Conservation (phyloP, 345 rosid species). For the Lumnitzera racemosa region DNA sequence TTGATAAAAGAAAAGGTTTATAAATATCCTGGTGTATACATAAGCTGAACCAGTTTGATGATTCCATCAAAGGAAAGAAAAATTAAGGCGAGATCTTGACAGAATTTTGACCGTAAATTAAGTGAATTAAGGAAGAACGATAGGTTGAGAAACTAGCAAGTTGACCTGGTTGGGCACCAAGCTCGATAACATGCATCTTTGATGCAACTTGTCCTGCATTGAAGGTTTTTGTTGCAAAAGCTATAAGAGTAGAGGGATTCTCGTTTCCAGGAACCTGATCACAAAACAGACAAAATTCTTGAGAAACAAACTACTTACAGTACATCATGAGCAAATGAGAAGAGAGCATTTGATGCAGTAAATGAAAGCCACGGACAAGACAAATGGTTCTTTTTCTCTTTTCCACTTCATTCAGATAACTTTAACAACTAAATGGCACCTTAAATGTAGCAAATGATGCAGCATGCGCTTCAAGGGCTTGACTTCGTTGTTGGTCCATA, state of each 20-base stretch:
- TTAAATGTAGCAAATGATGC: conserved; percentile 91
- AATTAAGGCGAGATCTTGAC: no score
- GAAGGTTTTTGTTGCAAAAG: conserved; percentile 81
- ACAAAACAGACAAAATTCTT: conserved; percentile 1
- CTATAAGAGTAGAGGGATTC: conserved; percentile 81
- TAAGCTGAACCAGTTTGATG: no score
- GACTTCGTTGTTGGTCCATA: conserved; percentile 95
- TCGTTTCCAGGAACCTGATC: conserved; percentile 93
- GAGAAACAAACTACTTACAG: conserved; percentile 46
- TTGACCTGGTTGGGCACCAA: conserved; percentile 94
- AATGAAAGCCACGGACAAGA: conserved; percentile 13
- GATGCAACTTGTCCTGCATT: conserved; percentile 92
- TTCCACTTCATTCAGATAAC: conserved; percentile 42
- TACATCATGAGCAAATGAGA: neutral
- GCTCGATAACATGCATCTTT: conserved; percentile 92
- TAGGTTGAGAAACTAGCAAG: conserved; percentile 36
- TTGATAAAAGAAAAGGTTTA: no score
- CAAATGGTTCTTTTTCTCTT: conserved; percentile 89
- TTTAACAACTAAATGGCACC: conserved; percentile 21
- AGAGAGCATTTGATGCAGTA: neutral
- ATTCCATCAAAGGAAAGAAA: no score
- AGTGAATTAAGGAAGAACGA: no score
- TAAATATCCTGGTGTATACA: no score
- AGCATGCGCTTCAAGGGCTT: conserved; percentile 99
- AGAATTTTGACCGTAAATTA: no score